These are phyloP conservation scores for Pezicula neosporulosa DNA, from an alignment of 2,329 filamentous ascomycete genomes.

Conservation along the genomic window DNA sequence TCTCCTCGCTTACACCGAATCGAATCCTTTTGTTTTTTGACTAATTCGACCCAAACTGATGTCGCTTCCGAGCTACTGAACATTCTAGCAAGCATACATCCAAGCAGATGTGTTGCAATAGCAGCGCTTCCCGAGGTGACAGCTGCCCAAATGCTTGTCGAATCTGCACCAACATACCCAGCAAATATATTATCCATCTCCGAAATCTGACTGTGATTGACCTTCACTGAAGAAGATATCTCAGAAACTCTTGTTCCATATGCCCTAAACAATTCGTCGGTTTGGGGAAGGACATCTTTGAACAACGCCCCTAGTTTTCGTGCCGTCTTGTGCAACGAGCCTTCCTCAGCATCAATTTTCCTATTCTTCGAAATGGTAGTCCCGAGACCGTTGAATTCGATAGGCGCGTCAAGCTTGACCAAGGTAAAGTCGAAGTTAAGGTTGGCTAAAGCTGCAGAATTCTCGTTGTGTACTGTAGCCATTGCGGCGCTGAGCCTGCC, in stretches of 20 bases:
- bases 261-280: slow-evolving; percentile 10
- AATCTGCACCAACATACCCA: too few relatives aligned
- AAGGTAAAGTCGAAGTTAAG: slow-evolving; percentile 40
- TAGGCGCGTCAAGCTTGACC: slow-evolving; percentile 35
- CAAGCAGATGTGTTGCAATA: slow-evolving; percentile 26
- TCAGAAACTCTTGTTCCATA: slow-evolving; percentile 17
- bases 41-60: slow-evolving; percentile 32
- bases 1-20: background rate
- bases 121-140: slow-evolving; percentile 26
- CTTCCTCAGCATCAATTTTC: slow-evolving; percentile 33
- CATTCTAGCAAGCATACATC: slow-evolving; percentile 33
- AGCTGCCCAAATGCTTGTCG: slow-evolving; percentile 18
- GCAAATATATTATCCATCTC: slow-evolving; percentile 16
- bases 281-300: slow-evolving; percentile 26
- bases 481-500: background rate
- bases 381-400: slow-evolving; percentile 32
- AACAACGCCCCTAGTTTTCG: slow-evolving; percentile 37
- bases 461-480: slow-evolving; percentile 5
- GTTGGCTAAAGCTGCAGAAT: slow-evolving; percentile 5
- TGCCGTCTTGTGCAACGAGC: slow-evolving; percentile 33
- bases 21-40: slow-evolving; percentile 15
- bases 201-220: slow-evolving; percentile 5
- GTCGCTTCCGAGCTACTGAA: slow-evolving; percentile 26
- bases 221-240: slow-evolving; percentile 1
- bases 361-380: slow-evolving; percentile 25